phyloP scores from a whole-genome alignment of 2,329 filamentous ascomycete species.

The Penicillium brevicompactum region DNA sequence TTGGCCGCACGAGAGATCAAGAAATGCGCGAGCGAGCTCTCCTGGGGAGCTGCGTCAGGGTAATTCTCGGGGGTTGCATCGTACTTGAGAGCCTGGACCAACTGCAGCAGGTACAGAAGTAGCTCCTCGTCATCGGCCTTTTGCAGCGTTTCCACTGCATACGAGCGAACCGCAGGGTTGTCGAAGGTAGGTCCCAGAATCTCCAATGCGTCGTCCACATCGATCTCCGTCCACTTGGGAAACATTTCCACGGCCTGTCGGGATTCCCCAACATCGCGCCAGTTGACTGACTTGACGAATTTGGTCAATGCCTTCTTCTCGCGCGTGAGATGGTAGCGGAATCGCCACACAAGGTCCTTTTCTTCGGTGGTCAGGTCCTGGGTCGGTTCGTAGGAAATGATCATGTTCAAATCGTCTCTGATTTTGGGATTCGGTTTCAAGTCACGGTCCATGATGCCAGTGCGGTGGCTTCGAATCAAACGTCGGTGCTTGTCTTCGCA shows the following conservation, averaged over 20 bases:
- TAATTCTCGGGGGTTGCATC: slow-evolving; percentile 71
- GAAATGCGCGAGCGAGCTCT: slow-evolving; percentile 87
- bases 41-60: slow-evolving; percentile 64
- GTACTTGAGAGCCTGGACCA: slow-evolving; percentile 95
- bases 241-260: slow-evolving; percentile 88
- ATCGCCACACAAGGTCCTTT: slow-evolving; percentile 96
- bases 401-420: slow-evolving; percentile 86
- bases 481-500: slow-evolving; percentile 93
- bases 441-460: slow-evolving; percentile 92
- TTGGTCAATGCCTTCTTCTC: slow-evolving; percentile 94
- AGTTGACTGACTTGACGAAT: slow-evolving; percentile 96
- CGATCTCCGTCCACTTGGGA: slow-evolving; percentile 92
- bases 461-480: slow-evolving; percentile 87
- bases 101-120: slow-evolving; percentile 84
- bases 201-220: slow-evolving; percentile 94
- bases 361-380: slow-evolving; percentile 86
- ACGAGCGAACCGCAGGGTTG: slow-evolving; percentile 83
- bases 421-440: slow-evolving; percentile 95
- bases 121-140: slow-evolving; percentile 93
- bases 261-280: slow-evolving; percentile 81
- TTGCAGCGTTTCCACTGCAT: slow-evolving; percentile 86
- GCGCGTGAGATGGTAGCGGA: slow-evolving; percentile 87
- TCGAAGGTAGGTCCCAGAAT: slow-evolving; percentile 90
- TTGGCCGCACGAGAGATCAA: slow-evolving; percentile 83
- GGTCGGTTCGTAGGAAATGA: slow-evolving; percentile 90